phyloP scores from a whole-genome alignment of 139 green algal species.

The Trebouxia sp. region DNA sequence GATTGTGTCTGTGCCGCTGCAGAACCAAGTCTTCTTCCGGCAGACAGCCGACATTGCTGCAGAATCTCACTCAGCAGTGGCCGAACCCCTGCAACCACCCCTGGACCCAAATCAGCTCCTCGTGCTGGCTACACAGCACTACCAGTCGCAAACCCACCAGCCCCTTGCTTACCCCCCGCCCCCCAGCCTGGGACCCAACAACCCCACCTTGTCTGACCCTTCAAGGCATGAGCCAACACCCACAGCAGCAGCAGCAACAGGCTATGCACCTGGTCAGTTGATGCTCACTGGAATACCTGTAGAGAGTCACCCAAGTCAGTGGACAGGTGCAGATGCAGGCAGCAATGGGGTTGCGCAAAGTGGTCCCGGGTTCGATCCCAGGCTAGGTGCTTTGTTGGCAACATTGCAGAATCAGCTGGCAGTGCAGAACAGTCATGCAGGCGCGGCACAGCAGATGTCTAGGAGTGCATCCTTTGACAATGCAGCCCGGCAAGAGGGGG shows the following conservation, averaged over 20 bases:
- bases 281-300: too few species aligned
- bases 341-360: not conserved
- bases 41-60: not conserved
- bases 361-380: not conserved
- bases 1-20: not conserved
- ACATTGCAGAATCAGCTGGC: not conserved
- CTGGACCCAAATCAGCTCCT: not conserved
- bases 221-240: too few species aligned
- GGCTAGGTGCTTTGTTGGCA: not conserved
- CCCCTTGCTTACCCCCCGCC: not conserved
- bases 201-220: too few species aligned
- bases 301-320: too few species aligned
- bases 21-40: not conserved
- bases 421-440: not conserved
- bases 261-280: too few species aligned
- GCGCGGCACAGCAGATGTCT: too few species aligned
- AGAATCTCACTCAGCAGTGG: not conserved
- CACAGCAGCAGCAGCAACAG: too few species aligned
- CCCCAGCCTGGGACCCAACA: not conserved
- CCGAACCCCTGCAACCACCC: not conserved
- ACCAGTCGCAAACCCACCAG: too few species aligned
- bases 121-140: not conserved
- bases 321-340: too few species aligned
- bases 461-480: too few species aligned
- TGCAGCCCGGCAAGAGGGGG: too few species aligned